Base-by-base conservation (phyloP, 345 rosid genomes). In the Lumnitzera littorea region DNA sequence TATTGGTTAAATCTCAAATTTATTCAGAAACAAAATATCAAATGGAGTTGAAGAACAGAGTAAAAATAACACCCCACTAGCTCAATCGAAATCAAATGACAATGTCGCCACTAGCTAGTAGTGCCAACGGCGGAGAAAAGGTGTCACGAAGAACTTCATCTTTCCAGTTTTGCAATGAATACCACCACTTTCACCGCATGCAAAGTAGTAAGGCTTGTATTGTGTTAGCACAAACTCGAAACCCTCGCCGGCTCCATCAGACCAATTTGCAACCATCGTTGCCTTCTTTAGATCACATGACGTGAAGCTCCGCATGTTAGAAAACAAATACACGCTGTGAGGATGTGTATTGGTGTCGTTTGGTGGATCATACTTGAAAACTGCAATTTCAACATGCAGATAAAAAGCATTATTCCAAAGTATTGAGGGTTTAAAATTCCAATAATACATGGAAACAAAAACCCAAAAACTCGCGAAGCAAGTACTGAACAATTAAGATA, bases 301-400 rank as follows among this genome's bases (percentile, higher is more conserved):
- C 16, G 29, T 2, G 68, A 36, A 86, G 72, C 90, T 86, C 67
- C 63, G 20, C 7, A 63, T 53, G 68, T 88, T 58, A 0, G 85
- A 80, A 15, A 85, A 62, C 73, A 78, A 55, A 76, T 88, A 88
- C 3, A 88, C 88, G 12, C 75, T 85, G 53, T 88, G 96, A 13
- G 80, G 75, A 46, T 60, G 68, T 0, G 74, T 72, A 55, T 36
- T 36, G 10, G 66, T 73, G 10, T 64, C 72, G 17, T 70, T 79
- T 11, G 89, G 92, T 46, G 82, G 76, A 52, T 80, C 79, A 56
- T 82, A 87, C 57, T 81, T 88, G 77, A 88, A 88, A 31, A 85
- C 91, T 88, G 74, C 82, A 3, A 24, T 2, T 6, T 9, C 43
- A 36, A 36, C 11, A 1, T 20, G 20, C 43, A 36, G 43, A 36